Evolutionary conservation across 345 rosid genomes (phyloP).

Genomic region (Fremontodendron californicum): DNA sequence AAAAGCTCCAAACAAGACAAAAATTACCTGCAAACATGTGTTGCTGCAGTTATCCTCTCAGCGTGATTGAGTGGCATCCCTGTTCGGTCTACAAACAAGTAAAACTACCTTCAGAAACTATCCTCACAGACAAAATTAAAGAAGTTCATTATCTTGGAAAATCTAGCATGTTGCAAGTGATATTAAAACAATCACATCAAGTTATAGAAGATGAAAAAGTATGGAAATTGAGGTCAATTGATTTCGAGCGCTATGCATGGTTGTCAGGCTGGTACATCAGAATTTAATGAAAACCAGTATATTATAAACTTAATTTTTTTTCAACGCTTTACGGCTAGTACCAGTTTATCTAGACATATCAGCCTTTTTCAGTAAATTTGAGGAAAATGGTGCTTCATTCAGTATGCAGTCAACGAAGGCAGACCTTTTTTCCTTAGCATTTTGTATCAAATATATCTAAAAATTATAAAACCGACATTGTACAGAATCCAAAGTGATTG

Average conservation of each 20-base stretch:
- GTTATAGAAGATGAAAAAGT: not conserved
- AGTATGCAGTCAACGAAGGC: not conserved
- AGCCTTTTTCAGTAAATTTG: not conserved
- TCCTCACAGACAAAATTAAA: not conserved
- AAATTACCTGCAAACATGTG: conserved; percentile 77
- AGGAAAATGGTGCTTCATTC: not conserved
- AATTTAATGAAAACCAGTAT: too few species aligned
- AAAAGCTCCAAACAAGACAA: not conserved
- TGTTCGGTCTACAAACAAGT: conserved; percentile 51
- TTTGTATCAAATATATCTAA: not conserved
- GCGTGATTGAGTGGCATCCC: conserved; percentile 77
- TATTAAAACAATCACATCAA: not conserved
- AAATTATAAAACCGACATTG: not conserved
- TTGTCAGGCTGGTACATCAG: not conserved
- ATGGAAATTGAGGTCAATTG: not conserved
- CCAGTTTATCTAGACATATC: not conserved
- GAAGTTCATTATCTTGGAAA: not conserved
- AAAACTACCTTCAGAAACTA: not conserved
- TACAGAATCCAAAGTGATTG: not conserved
- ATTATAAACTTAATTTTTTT: not conserved
- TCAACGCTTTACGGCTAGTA: not conserved
- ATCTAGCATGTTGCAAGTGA: not conserved
- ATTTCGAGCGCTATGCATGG: not conserved
- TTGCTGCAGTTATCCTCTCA: conserved; percentile 60
- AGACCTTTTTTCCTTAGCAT: not conserved